Conservation (phyloP, 768 basidiomycete genomes). For the Melanogaster broomeanus region DNA sequence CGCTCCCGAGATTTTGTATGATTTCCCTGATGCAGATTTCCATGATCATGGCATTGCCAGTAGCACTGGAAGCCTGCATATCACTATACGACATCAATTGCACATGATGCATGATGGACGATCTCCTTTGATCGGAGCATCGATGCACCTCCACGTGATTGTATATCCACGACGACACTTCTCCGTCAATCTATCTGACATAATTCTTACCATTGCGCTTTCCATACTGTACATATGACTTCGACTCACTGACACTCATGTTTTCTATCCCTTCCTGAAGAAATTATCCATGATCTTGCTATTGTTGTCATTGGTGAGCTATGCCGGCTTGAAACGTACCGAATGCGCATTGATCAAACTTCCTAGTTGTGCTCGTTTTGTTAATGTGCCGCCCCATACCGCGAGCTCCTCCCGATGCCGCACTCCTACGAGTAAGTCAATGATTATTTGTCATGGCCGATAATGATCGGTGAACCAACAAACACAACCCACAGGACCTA, state of each 20-base stretch:
- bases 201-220: no score
- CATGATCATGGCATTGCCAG: no score
- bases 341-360: neutral
- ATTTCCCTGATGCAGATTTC: no score
- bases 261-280: neutral
- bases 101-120: no score
- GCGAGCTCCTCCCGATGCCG: neutral
- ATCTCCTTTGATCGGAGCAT: no score
- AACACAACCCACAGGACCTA: neutral
- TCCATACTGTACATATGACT: neutral
- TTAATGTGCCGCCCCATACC: neutral
- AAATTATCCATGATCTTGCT: neutral
- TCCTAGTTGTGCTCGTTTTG: constrained; percentile 1
- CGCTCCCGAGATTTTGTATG: no score
- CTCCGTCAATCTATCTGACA: no score
- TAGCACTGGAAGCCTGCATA: no score
- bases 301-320: constrained; percentile 5
- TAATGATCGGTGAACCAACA: neutral
- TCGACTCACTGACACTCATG: neutral
- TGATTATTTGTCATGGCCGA: neutral
- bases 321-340: neutral
- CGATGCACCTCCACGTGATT: no score
- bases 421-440: neutral
- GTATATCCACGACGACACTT: no score
- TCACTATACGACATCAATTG: no score